Conservation (phyloP, 148 eudicot species). For the Cornus florida region DNA sequence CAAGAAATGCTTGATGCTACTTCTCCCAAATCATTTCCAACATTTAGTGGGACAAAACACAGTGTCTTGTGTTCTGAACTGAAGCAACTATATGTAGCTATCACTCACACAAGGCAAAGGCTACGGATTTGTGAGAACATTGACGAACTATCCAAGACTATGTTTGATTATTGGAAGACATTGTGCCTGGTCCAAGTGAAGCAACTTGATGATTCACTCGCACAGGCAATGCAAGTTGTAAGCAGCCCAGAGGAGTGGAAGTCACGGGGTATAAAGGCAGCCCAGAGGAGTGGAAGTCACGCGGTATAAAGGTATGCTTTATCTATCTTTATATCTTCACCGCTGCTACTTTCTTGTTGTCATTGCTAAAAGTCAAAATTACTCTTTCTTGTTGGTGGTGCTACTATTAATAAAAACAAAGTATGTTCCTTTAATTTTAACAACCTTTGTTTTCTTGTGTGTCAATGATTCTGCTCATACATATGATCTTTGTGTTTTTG, state of each 20-base stretch:
- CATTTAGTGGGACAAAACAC: constrained; percentile 46
- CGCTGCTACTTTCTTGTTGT: neutral
- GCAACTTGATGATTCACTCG: constrained; percentile 65
- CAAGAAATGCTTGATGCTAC: constrained; percentile 39
- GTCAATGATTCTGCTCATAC: neutral
- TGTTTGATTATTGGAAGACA: constrained; percentile 80
- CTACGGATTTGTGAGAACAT: constrained; percentile 76
- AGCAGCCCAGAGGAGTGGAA: too few species aligned
- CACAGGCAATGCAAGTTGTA: constrained; percentile 72
- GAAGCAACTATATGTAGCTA: constrained; percentile 80
- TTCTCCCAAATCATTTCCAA: constrained; percentile 32
- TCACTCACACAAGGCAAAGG: constrained; percentile 81
- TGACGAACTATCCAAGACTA: constrained; percentile 61
- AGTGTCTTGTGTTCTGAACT: constrained; percentile 69
- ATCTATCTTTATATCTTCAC: neutral
- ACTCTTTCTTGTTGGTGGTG: neutral
- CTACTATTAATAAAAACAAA: too few species aligned
- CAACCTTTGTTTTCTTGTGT: neutral
- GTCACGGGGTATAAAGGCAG: too few species aligned
- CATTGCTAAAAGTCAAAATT: neutral
- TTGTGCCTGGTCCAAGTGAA: constrained; percentile 57
- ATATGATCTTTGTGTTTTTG: too few species aligned
- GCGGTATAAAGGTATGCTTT: constrained; percentile 56
- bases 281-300: constrained; percentile 69
- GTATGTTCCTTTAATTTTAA: neutral